Conservation (phyloP, 1,139 yeast species). For the Hansenula lynferdii region DNA sequence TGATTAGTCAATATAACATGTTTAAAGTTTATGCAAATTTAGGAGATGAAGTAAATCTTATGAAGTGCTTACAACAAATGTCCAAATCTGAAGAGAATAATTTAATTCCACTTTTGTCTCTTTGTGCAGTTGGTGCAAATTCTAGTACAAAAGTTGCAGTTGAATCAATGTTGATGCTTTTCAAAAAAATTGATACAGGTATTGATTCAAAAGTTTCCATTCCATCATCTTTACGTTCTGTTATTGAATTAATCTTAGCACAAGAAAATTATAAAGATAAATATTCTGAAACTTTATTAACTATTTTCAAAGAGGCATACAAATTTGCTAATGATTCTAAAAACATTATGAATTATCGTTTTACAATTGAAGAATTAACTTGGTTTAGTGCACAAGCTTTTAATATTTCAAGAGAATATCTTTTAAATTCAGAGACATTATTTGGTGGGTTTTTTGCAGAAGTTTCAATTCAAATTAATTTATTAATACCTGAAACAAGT, state of each 20-base stretch:
- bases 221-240: conserved; percentile 20
- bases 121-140: conserved; percentile 16
- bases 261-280: conserved; percentile 8
- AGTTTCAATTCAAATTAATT: conserved; percentile 4
- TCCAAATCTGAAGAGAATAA: conserved; percentile 11
- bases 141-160: conserved; percentile 14
- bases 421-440: conserved; percentile 5
- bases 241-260: conserved; percentile 21
- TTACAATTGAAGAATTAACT: conserved; percentile 14
- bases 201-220: conserved; percentile 13
- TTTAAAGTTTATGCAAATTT: conserved; percentile 20
- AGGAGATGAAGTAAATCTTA: conserved; percentile 11
- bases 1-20: conserved; percentile 25
- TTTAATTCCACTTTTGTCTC: conserved; percentile 15
- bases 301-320: conserved; percentile 12
- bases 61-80: conserved; percentile 6
- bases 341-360: conserved; percentile 5
- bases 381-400: conserved; percentile 19
- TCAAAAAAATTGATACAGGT: conserved; percentile 12
- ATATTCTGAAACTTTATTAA: conserved; percentile 10
- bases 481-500: conserved; percentile 14
- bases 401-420: conserved; percentile 13
- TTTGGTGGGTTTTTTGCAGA: conserved; percentile 15
- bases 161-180: conserved; percentile 16
- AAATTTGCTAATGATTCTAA: conserved; percentile 12